These are phyloP conservation scores for Allantophomopsis lycopodina DNA, from an alignment of 2,329 filamentous ascomycete genomes.

Conservation along the genomic window DNA sequence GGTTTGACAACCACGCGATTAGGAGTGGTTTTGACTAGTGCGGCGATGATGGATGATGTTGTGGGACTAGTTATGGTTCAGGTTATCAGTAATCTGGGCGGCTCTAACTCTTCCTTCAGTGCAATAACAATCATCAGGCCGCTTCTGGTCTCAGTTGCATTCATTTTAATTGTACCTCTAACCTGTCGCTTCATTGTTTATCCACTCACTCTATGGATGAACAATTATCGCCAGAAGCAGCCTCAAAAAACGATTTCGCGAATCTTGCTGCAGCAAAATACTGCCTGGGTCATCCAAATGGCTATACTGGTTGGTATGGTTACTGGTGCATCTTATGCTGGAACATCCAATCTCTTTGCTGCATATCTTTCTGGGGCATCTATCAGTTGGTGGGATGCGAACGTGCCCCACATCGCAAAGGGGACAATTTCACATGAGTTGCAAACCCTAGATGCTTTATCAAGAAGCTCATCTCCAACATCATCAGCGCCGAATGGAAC, in stretches of 20 bases:
- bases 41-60: constrained; percentile 69
- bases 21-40: constrained; percentile 49
- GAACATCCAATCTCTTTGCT: constrained; percentile 47
- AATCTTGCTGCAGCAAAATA: constrained; percentile 17
- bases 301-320: constrained; percentile 33
- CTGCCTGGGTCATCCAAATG: constrained; percentile 32
- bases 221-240: constrained; percentile 14
- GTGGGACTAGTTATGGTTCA: constrained; percentile 63
- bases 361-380: constrained; percentile 47
- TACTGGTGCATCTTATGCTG: constrained; percentile 39
- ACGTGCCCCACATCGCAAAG: constrained; percentile 1
- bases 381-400: constrained; percentile 43
- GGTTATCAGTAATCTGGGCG: constrained; percentile 51
- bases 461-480: too few species aligned
- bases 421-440: neutral
- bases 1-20: constrained; percentile 34
- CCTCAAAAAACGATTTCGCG: constrained; percentile 9
- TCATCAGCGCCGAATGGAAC: too few species aligned
- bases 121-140: constrained; percentile 27
- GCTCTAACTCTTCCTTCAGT: constrained; percentile 6
- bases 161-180: constrained; percentile 32
- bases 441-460: too few species aligned
- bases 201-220: constrained; percentile 25
- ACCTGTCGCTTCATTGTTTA: constrained; percentile 28
- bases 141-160: constrained; percentile 32